phyloP scores from a whole-genome alignment of 1,139 yeast genomes.

The Torulaspora pretoriensis region DNA sequence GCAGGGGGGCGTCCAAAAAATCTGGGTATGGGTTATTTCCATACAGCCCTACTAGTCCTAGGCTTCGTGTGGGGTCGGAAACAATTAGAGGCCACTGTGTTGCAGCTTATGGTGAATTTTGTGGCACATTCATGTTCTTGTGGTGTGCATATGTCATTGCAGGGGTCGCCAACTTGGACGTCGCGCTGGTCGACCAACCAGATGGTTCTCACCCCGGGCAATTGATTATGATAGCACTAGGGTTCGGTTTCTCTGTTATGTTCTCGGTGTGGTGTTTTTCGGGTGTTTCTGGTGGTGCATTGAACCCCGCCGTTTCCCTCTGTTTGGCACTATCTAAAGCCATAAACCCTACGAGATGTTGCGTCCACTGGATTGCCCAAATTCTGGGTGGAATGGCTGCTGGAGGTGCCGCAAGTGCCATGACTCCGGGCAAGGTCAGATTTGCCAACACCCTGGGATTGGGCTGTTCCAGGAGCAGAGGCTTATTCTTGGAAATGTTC shows the following conservation, averaged over 20 bases:
- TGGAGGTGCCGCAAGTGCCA: constrained; percentile 82
- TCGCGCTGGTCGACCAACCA: constrained; percentile 38
- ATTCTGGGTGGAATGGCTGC: constrained; percentile 87
- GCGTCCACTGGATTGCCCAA: constrained; percentile 62
- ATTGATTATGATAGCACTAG: constrained; percentile 75
- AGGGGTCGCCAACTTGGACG: constrained; percentile 73
- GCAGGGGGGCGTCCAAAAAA: not conserved
- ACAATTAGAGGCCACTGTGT: constrained; percentile 47
- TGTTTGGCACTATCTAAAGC: constrained; percentile 68
- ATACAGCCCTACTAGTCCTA: constrained; percentile 14
- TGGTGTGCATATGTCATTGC: constrained; percentile 83
- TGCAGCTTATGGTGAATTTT: constrained; percentile 64
- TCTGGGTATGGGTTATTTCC: constrained; percentile 12
- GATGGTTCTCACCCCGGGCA: constrained; percentile 60
- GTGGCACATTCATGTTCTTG: constrained; percentile 81
- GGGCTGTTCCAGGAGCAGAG: constrained; percentile 69
- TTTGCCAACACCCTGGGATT: constrained; percentile 73
- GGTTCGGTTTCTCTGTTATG: constrained; percentile 85
- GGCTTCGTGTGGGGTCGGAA: constrained; percentile 29
- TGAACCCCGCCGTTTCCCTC: constrained; percentile 85
- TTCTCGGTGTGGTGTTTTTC: constrained; percentile 69
- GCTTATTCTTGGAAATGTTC: constrained; percentile 77
- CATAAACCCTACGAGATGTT: constrained; percentile 67
- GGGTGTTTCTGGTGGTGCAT: constrained; percentile 84
- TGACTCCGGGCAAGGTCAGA: constrained; percentile 77